Evolutionary conservation across 1,284 basidiomycete species (phyloP), one percentile per base, ranked within the genome.

Genomic region (Cutaneotrichosporon spelunceum): DNA sequence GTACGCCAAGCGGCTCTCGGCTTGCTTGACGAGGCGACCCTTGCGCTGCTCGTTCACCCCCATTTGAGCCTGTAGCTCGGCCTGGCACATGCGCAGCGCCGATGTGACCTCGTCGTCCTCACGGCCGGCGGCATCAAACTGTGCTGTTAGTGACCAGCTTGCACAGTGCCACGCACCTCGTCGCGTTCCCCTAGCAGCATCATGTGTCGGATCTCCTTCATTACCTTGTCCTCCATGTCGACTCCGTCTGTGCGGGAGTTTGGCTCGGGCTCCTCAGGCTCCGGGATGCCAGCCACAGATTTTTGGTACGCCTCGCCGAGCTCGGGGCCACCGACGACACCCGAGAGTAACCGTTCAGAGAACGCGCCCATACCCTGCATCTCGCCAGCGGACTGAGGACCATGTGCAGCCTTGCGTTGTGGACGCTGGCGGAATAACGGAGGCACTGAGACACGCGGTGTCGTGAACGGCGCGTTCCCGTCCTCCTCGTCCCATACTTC

Each of bases 401-500:
- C 39, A 3, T 42, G 39, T 19, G 39, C 16, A 19, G 39, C 58
- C 24, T 54, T 60, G 19, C 34, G 47, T 29, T 48, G 56, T 9
- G 47, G 47, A 3, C 76, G 71, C 45, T 73, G 60, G 36, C 70
- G 67, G 39, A 42, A 42, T 8, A 42, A 19, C 7, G 39, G 39
- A 5, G 76, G 72, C 1, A 78, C 69, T 9, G 67, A 62, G 47
- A 74, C 57, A 13, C 71, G 69, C 21, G 70, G 63, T 9, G 73
- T 72, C 24, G 74, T 70, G 7, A 70, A 71, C 4, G 66, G 66
- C n/a, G 71, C 68, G 55, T 65, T 66, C 6, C 83, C 82, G 75
- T 97, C 94, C 73, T 93, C 88, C 66, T 95, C 91, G 65, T 93
- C 91, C 93, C 94, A 97, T 2, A 88, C 82, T 57, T 94, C 89